Base-by-base conservation (phyloP, 177 flowering plant genomes). In the Vitis hybrid region DNA sequence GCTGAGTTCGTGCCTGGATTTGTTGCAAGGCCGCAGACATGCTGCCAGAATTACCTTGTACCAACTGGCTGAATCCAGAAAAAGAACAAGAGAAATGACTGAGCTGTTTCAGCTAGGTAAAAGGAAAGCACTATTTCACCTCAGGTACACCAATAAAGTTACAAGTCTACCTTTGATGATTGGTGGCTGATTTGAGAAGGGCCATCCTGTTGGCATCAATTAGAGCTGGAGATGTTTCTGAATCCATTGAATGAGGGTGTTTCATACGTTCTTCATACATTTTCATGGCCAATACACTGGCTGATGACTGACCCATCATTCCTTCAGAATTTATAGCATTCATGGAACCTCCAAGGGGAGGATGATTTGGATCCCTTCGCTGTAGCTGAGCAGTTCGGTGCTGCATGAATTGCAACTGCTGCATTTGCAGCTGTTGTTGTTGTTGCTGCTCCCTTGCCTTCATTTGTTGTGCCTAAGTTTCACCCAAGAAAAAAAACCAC, bases 211-310 rank as follows among this genome's bases (percentile, higher is more conserved):
- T 90, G 66, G 89, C 87, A 83, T 91, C 97, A 64, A 88, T 80
- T 51, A 93, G 83, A 62, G 81, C 84, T 29, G 89, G 79, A 52
- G 95, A 90, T 62, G 90, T 61, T 65, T 88, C 91, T 65, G 88
- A 81, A 72, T 90, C 94, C 84, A 92, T 81, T 16, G 90, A 75
- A 70, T 90, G 87, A 70, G 96, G 88, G 64, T 85, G 86, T 72
- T 91, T 93, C 91, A 90, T 79, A 48, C 85, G 86, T 65, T 87
- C 97, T 76, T 90, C 98, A 73, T 87, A 87, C 81, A 90, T 83
- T 78, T 85, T 90, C 80, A 89, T 86, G 18, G 93, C 90, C 79
- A 89, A 71, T 10, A 80, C 86, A 83, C 87, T 93, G 26, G 92
- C 91, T 64, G 91, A 80, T 65, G 97, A 86, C 70, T 89, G 92